These are phyloP conservation scores for Apiosordaria backusii DNA, from an alignment of 495 filamentous ascomycete species.

Conservation along the genomic window DNA sequence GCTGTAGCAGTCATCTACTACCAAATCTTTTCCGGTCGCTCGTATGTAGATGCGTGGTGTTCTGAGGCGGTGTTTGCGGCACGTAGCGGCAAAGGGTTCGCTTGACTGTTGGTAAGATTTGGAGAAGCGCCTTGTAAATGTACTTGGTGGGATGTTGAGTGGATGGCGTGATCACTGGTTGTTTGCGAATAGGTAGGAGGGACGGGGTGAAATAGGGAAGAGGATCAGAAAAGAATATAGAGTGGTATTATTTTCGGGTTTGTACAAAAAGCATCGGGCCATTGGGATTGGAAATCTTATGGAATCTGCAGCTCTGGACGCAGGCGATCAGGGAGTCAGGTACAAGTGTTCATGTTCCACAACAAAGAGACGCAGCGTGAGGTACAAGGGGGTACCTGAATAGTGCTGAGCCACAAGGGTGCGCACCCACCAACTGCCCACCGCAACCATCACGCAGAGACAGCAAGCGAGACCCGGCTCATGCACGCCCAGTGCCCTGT, in stretches of 20 bases:
- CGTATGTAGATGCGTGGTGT: constrained; percentile 16
- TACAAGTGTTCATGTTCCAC: neutral
- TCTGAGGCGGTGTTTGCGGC: constrained; percentile 9
- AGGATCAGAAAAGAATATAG: neutral
- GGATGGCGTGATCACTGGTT: neutral
- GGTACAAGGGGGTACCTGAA: constrained; percentile 3
- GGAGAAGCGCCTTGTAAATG: neutral
- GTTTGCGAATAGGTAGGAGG: neutral
- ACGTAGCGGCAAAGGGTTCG: constrained; percentile 7
- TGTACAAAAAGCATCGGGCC: neutral
- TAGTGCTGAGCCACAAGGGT: constrained; percentile 2
- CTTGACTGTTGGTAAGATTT: neutral
- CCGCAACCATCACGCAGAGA: constrained; percentile 6
- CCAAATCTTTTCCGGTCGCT: neutral
- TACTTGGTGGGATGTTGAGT: neutral
- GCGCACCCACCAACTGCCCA: neutral
- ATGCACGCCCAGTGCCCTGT: constrained; percentile 2
- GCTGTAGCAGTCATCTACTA: constrained; percentile 14
- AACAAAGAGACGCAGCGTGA: neutral
- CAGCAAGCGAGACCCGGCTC: constrained; percentile 16
- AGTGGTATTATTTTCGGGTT: neutral
- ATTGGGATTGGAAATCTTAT: neutral
- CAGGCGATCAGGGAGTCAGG: neutral
- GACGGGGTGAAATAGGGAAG: neutral
- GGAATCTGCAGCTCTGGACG: neutral